These are phyloP conservation scores for Albatrellus sp. DNA, from an alignment of 1,284 basidiomycete genomes.

Conservation along the genomic window DNA sequence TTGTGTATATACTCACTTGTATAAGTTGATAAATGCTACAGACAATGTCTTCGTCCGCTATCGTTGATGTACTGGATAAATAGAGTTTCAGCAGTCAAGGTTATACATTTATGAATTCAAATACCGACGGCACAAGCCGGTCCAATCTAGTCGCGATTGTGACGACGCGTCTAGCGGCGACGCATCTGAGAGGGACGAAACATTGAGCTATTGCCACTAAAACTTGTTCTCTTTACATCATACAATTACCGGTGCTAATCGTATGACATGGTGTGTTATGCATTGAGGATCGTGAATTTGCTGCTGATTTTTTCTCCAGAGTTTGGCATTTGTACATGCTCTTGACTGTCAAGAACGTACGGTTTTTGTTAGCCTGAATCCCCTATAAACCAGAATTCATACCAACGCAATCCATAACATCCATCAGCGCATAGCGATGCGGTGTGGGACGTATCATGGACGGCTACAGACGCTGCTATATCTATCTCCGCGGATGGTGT, in stretches of 20 bases:
- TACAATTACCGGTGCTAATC: no score
- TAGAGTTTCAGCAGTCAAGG: conserved; percentile 26
- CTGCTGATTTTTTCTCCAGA: conserved; percentile 26
- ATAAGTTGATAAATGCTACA: conserved; percentile 21
- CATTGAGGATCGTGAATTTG: no score
- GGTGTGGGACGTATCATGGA: conserved; percentile 74
- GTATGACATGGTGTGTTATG: no score
- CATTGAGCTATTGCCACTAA: no score
- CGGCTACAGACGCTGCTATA: conserved; percentile 38
- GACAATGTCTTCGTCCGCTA: conserved; percentile 82
- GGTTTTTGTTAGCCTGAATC: conserved; percentile 14
- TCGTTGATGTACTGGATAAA: conserved; percentile 59
- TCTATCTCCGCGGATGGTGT: conserved; percentile 68
- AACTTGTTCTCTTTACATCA: no score
- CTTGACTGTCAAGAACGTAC: conserved; percentile 65
- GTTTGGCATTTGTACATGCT: conserved; percentile 58
- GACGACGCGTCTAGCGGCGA: no score
- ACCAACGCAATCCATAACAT: not conserved
- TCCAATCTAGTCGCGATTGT: no score
- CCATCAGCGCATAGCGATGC: conserved; percentile 67
- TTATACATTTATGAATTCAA: not conserved
- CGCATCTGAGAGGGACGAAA: no score
- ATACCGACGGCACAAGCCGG: no score
- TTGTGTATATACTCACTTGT: conserved; percentile 30
- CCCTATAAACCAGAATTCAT: conserved; percentile 6